Conservation (phyloP, 1,139 yeast species). For the Zygoascus meyerae region DNA sequence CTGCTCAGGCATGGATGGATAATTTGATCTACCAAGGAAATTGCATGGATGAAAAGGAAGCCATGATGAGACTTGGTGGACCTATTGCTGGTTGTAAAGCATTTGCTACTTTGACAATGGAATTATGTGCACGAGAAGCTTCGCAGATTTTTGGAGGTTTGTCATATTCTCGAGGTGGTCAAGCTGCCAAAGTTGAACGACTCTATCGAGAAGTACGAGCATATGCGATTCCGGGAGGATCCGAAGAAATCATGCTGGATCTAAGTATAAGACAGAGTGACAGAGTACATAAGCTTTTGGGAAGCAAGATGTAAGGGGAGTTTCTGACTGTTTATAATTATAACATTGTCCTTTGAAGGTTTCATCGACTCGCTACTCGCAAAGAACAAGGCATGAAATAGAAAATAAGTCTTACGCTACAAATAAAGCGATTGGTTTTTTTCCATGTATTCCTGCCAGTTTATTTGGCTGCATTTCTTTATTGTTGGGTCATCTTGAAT, state of each 20-base stretch:
- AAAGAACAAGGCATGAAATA: no score
- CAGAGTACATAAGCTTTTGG: slow-evolving; percentile 37
- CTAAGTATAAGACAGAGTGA: slow-evolving; percentile 38
- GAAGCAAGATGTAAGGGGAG: slow-evolving; percentile 34
- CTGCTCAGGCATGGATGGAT: slow-evolving; percentile 37
- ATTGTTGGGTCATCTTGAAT: no score
- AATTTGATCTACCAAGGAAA: slow-evolving; percentile 34
- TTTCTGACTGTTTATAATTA: no score
- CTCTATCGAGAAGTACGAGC: slow-evolving; percentile 41
- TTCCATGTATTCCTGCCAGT: no score
- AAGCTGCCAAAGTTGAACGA: slow-evolving; percentile 41
- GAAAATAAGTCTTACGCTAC: no score
- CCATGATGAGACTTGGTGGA: slow-evolving; percentile 41
- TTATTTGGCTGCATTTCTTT: no score
- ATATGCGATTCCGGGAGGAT: slow-evolving; percentile 42
- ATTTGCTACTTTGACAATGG: slow-evolving; percentile 38
- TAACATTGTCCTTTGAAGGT: no score
- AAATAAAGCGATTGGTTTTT: no score
- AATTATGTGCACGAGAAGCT: slow-evolving; percentile 42
- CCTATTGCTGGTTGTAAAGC: slow-evolving; percentile 42
- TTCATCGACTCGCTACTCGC: no score
- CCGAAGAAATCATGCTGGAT: slow-evolving; percentile 43
- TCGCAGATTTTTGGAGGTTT: slow-evolving; percentile 43
- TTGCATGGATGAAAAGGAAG: slow-evolving; percentile 35
- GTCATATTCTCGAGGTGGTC: slow-evolving; percentile 41